Conservation (phyloP, 352 stramenopile species). For the Phytophthora kernoviae region DNA sequence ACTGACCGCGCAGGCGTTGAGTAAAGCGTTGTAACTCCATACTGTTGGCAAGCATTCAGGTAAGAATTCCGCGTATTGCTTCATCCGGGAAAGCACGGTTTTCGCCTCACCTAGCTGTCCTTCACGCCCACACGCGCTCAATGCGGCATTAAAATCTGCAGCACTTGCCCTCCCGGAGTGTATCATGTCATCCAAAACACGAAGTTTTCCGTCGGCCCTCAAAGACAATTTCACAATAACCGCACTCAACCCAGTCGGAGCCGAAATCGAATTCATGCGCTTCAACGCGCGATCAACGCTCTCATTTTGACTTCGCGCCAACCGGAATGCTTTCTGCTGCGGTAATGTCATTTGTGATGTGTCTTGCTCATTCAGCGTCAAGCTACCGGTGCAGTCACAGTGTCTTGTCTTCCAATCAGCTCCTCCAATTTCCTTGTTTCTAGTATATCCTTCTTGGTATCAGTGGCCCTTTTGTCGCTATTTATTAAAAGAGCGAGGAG, state of each 20-base stretch:
- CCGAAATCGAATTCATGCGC: slow-evolving; percentile 3
- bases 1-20: slow-evolving; percentile 49
- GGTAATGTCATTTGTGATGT: slow-evolving; percentile 21
- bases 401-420: slow-evolving; percentile 25
- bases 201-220: slow-evolving; percentile 33
- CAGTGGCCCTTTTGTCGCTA: slow-evolving; percentile 3
- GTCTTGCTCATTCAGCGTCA: slow-evolving; percentile 28
- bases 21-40: slow-evolving; percentile 50
- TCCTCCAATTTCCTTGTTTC: slow-evolving; percentile 13
- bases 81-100: slow-evolving; percentile 44
- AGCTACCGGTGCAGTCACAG: slow-evolving; percentile 20
- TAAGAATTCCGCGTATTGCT: slow-evolving; percentile 16
- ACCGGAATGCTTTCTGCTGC: slow-evolving; percentile 21
- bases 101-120: slow-evolving; percentile 34
- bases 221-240: slow-evolving; percentile 27
- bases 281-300: slow-evolving; percentile 30
- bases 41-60: slow-evolving; percentile 26
- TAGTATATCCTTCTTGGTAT: slow-evolving; percentile 5
- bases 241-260: not conserved
- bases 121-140: slow-evolving; percentile 42
- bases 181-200: slow-evolving; percentile 47
- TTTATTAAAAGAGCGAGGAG: slow-evolving; percentile 11
- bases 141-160: slow-evolving; percentile 42
- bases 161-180: slow-evolving; percentile 9
- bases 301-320: slow-evolving; percentile 22